Conservation (phyloP, 108 stramenopile species). For the Skeletonema potamos region DNA sequence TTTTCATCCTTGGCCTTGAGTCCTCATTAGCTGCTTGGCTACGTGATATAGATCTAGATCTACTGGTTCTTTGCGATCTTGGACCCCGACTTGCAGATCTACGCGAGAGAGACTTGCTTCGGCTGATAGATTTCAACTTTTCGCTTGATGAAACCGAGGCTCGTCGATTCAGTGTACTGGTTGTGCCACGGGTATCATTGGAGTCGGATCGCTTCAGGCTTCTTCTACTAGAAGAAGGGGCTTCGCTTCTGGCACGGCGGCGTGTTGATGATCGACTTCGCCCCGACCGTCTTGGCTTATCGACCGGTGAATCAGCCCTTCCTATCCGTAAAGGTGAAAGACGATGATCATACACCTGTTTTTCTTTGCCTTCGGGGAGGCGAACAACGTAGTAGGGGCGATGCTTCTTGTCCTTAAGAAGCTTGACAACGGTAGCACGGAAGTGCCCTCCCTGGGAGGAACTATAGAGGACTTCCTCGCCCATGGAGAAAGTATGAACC, state of each 20-base stretch:
- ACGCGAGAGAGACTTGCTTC: not conserved
- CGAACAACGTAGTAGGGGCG: conserved; percentile 39
- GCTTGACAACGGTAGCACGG: conserved; percentile 27
- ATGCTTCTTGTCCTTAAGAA: conserved; percentile 38
- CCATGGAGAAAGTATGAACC: conserved; percentile 10
- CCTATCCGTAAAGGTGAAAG: conserved; percentile 8
- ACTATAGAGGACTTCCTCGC: conserved; percentile 33
- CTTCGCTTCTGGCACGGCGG: not conserved
- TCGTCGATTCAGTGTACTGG: not conserved
- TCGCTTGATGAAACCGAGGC: not conserved
- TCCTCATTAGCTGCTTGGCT: not conserved
- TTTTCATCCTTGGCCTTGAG: not conserved
- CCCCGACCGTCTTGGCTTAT: not conserved
- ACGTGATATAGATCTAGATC: no score
- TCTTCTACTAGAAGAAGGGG: not conserved
- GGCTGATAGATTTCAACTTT: not conserved
- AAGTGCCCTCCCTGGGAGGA: conserved; percentile 38
- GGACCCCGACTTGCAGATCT: not conserved
- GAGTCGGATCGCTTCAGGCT: not conserved
- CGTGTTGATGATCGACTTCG: not conserved
- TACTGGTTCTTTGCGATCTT: not conserved
- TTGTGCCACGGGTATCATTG: not conserved
- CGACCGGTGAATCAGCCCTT: not conserved
- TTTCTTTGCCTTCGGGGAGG: conserved; percentile 31
- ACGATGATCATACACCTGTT: conserved; percentile 46